These are phyloP conservation scores for Hortiboletus flavorubellus DNA, from an alignment of 768 basidiomycete genomes.

Conservation along the genomic window DNA sequence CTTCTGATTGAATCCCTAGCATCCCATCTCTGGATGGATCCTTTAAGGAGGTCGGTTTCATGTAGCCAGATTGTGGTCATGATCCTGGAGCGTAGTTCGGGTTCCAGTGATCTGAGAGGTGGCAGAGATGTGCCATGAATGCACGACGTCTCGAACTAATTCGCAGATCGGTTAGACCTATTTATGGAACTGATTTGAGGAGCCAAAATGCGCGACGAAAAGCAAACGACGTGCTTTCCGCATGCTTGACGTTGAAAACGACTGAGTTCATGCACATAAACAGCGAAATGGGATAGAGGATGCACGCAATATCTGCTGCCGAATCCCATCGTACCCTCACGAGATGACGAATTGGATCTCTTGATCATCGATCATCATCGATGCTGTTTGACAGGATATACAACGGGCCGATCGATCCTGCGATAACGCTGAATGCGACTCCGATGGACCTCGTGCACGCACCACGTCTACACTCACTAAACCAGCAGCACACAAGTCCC, in stretches of 20 bases:
- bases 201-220: background rate
- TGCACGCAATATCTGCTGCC: constrained; percentile 4
- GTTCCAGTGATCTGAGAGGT: background rate
- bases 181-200: background rate
- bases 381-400: background rate
- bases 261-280: constrained; percentile 5
- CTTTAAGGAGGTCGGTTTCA: background rate
- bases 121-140: background rate
- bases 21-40: background rate
- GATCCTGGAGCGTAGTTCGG: background rate
- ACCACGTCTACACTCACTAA: background rate
- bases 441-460: constrained; percentile 1
- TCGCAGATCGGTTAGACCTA: background rate
- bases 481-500: background rate
- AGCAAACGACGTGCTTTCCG: background rate
- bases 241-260: background rate
- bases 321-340: constrained; percentile 4
- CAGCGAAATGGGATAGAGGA: constrained; percentile 6
- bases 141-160: background rate
- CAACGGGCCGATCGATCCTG: background rate
- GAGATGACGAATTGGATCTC: background rate
- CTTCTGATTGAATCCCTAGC: background rate
- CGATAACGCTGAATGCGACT: background rate
- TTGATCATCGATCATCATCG: constrained; percentile 5
- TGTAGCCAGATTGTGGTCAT: background rate